Base-by-base conservation (phyloP, 2,329 filamentous ascomycete genomes). In the Monilinia laxa region DNA sequence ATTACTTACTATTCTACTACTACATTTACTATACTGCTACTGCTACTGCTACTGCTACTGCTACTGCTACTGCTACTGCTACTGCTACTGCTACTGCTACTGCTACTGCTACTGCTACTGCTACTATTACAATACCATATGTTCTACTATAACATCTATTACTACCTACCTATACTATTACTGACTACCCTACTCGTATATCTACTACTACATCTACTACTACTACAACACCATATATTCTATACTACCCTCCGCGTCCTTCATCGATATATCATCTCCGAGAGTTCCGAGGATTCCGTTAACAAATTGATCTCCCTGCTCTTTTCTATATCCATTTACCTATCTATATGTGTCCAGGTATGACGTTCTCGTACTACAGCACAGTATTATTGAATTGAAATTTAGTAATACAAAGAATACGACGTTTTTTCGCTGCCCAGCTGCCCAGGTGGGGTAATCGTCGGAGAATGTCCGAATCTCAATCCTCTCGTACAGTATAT, bases 391-490 rank as follows among this genome's bases (percentile, higher is more conserved):
- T 38, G 57, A 60, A 2, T 9, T 35, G 31, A 35, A 14, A n/a
- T n/a, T 38, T 12, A 1, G 45, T 51, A 20, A 38, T 51, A 35
- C 42, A 20, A 25, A 49, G 20, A 35, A 59, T 59, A 60, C 57
- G 35, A 51, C 57, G 45, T 60, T 60, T 51, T 45, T 38, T 60
- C 25, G 28, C n/a, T 60, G 45, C 28, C 31, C 57, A 35, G 31
- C 11, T 40, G 38, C 20, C 31, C 57, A 35, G 28, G 57, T 60
- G 58, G 47, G 57, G 45, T 25, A 23, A 38, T 51, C 45, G 28
- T 60, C 58, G 58, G 58, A 38, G 45, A 51, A 60, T 18, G 28
- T 11, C 58, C 58, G n/a, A 60, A 25, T 58, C 31, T 51, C 54
- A 40, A 57, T 62, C 45, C 45, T 49, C 42, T 58, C 28, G 54